Conservation (phyloP, 202 grass and related monocot genomes). For the Saccharum hybrid region DNA sequence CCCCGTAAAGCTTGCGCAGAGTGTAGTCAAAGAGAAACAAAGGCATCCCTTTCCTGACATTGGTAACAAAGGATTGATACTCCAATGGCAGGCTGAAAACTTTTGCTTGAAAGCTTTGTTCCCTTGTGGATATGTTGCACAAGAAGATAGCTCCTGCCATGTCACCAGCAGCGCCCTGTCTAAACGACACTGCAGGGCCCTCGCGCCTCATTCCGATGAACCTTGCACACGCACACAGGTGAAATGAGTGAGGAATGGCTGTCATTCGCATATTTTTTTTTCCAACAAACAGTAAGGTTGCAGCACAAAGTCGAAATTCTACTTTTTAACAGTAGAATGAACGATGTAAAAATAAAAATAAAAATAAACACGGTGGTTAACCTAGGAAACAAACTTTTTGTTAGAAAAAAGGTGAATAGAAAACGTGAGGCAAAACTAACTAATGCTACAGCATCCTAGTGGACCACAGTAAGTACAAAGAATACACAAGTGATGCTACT, state of each 20-base stretch:
- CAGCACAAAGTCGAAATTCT: background rate
- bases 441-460: background rate
- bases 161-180: background rate
- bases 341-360: background rate
- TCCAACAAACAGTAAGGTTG: background rate
- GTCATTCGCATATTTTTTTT: background rate
- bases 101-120: slow-evolving; percentile 36
- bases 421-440: background rate
- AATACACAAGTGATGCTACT: background rate
- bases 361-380: background rate
- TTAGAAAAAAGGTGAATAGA: background rate
- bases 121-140: slow-evolving; percentile 58
- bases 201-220: slow-evolving; percentile 42
- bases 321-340: background rate
- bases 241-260: background rate
- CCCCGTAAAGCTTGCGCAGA: slow-evolving; percentile 57
- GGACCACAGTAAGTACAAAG: background rate
- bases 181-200: background rate
- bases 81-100: slow-evolving; percentile 55
- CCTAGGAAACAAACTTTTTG: background rate
- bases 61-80: slow-evolving; percentile 47
- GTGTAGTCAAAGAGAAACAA: slow-evolving; percentile 74
- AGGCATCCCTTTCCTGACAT: slow-evolving; percentile 56
- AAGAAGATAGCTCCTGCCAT: slow-evolving; percentile 74
- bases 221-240: slow-evolving; percentile 24